These are phyloP conservation scores for Trapa incisa DNA, from an alignment of 345 rosid genomes.

Conservation along the genomic window DNA sequence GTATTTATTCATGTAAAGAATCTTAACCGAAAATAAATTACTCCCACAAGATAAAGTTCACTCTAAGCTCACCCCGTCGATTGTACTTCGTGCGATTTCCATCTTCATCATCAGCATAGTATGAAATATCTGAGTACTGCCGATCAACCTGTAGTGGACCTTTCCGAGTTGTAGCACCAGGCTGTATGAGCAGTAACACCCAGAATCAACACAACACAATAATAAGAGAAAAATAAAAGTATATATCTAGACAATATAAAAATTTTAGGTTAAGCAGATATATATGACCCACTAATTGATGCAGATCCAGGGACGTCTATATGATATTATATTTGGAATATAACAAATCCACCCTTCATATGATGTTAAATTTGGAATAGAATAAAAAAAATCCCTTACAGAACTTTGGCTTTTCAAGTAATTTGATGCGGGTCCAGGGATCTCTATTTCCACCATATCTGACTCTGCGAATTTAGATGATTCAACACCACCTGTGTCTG, in stretches of 20 bases:
- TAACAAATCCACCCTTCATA: too few relatives aligned
- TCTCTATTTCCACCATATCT: constrained; percentile 84
- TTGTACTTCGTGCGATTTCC: constrained; percentile 68
- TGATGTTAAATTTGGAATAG: too few relatives aligned
- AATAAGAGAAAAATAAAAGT: neutral
- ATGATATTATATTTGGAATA: too few relatives aligned
- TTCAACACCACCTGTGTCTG: constrained; percentile 11
- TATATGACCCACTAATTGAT: too few relatives aligned
- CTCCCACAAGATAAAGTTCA: neutral
- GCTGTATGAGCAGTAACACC: constrained; percentile 24
- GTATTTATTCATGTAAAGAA: neutral
- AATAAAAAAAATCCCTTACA: constrained; percentile 1
- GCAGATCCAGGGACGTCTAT: too few relatives aligned
- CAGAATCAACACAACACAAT: neutral
- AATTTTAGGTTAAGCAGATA: too few relatives aligned
- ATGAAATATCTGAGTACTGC: constrained; percentile 70
- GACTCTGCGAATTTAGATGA: constrained; percentile 40
- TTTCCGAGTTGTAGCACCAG: constrained; percentile 79
- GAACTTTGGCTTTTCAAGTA: constrained; percentile 63
- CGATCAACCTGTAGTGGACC: constrained; percentile 53
- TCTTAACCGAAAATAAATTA: neutral
- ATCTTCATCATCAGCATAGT: constrained; percentile 95
- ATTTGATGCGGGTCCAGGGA: constrained; percentile 46
- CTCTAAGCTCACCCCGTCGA: constrained; percentile 56
- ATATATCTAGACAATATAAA: neutral